phyloP scores from a whole-genome alignment of 305 asterid genomes.

The Nicotiana rustica region DNA sequence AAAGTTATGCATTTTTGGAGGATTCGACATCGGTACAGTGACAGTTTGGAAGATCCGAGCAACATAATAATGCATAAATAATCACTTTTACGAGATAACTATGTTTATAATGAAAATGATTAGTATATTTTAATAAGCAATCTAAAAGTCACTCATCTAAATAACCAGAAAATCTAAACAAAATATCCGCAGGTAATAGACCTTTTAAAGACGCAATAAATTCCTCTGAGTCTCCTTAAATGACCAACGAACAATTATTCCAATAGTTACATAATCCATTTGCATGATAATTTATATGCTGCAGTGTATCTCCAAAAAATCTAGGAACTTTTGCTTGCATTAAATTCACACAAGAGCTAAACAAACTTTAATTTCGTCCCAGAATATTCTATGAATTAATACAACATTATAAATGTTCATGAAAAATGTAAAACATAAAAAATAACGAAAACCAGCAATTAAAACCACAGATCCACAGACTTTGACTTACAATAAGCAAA shows the following conservation, averaged over 20 bases:
- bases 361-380: background rate
- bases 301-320: background rate
- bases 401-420: background rate
- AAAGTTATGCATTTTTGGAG: too few species aligned
- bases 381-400: background rate
- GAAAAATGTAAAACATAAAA: background rate
- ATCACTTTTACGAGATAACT: background rate
- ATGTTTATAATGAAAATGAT: background rate
- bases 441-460: background rate
- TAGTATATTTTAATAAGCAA: background rate
- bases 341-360: background rate
- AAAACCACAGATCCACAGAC: background rate
- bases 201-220: background rate
- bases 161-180: background rate
- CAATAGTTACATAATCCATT: background rate
- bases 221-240: background rate
- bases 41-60: too few species aligned
- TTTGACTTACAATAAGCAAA: conserved; percentile 9
- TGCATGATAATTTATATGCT: background rate
- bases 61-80: background rate
- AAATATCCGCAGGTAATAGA: background rate
- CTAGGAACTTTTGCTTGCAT: background rate
- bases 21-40: too few species aligned
- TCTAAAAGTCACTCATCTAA: background rate
- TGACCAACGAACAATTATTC: background rate